A percentile compares a stretch with the other conserved stretches of the same genome.
Evolutionary conservation across 495 filamentous ascomycete species (phyloP).

Genomic region (Penicillium soppii): DNA sequence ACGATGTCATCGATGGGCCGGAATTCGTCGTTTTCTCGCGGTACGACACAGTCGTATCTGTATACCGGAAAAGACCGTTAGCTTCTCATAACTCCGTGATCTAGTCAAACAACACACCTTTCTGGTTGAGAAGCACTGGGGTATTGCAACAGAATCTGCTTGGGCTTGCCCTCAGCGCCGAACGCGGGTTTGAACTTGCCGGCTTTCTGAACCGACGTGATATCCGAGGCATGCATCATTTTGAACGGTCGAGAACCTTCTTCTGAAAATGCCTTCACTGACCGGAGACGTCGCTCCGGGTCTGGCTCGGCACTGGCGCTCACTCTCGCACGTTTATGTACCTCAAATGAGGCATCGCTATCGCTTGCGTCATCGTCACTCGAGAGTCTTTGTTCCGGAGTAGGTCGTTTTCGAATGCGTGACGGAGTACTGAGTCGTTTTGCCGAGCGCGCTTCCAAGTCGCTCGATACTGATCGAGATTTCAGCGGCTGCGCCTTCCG

Average conservation of each 20-base stretch:
- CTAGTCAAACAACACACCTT: slow-evolving; percentile 46
- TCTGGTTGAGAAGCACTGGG: slow-evolving; percentile 69
- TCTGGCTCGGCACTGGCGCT: slow-evolving; percentile 51
- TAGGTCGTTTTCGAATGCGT: slow-evolving; percentile 45
- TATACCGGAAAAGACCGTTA: slow-evolving; percentile 4
- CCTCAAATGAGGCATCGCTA: slow-evolving; percentile 44
- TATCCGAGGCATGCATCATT: slow-evolving; percentile 68
- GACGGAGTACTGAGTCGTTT: slow-evolving; percentile 37
- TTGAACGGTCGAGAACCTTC: slow-evolving; percentile 48
- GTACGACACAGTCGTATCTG: slow-evolving; percentile 76
- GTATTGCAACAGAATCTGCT: slow-evolving; percentile 65
- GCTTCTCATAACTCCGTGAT: background rate
- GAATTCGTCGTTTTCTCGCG: slow-evolving; percentile 75
- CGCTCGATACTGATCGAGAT: slow-evolving; percentile 36
- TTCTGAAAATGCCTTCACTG: slow-evolving; percentile 58
- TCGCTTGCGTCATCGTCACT: slow-evolving; percentile 52
- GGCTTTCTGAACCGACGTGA: slow-evolving; percentile 52
- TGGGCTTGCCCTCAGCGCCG: slow-evolving; percentile 45
- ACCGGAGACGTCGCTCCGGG: slow-evolving; percentile 57
- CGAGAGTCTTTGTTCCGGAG: slow-evolving; percentile 46
- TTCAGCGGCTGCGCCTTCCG: slow-evolving; percentile 29
- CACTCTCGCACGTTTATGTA: slow-evolving; percentile 46
- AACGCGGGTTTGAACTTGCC: slow-evolving; percentile 49
- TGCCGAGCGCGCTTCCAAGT: slow-evolving; percentile 29
- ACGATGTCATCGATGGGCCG: slow-evolving; percentile 82